phyloP scores from a whole-genome alignment of 345 rosid species.

The Heritiera fomes region DNA sequence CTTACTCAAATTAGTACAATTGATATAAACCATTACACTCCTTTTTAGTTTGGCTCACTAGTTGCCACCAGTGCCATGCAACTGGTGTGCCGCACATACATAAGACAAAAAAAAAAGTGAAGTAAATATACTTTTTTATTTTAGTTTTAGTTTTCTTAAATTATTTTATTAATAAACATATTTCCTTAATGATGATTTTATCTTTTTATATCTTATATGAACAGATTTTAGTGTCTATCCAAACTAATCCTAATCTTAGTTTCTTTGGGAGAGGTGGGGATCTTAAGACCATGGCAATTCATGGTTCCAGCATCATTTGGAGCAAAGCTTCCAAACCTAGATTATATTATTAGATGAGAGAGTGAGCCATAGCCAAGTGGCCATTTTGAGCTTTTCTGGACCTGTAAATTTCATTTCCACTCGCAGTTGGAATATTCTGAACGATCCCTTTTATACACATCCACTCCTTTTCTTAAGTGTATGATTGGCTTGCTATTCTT shows the following conservation, averaged over 20 bases:
- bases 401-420: background rate
- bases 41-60: no score
- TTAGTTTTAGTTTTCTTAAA: no score
- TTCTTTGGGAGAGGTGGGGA: background rate
- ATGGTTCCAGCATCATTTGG: background rate
- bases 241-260: no score
- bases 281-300: background rate
- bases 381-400: background rate
- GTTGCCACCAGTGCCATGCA: no score
- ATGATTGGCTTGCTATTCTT: conserved; percentile 5
- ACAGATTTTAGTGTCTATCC: no score
- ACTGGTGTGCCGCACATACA: no score
- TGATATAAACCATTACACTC: background rate
- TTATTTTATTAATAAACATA: no score
- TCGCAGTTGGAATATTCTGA: conserved; percentile 4
- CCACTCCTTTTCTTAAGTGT: background rate
- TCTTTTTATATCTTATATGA: no score
- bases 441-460: background rate
- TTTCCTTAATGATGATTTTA: no score
- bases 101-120: no score
- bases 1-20: background rate
- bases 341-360: background rate
- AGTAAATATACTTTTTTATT: no score
- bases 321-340: conserved; percentile 3
- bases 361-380: background rate